A percentile compares a stretch with the other conserved stretches of the same genome.
Evolutionary conservation across 1,284 basidiomycete genomes (phyloP).

Genomic region (Apiotrichum domesticum): DNA sequence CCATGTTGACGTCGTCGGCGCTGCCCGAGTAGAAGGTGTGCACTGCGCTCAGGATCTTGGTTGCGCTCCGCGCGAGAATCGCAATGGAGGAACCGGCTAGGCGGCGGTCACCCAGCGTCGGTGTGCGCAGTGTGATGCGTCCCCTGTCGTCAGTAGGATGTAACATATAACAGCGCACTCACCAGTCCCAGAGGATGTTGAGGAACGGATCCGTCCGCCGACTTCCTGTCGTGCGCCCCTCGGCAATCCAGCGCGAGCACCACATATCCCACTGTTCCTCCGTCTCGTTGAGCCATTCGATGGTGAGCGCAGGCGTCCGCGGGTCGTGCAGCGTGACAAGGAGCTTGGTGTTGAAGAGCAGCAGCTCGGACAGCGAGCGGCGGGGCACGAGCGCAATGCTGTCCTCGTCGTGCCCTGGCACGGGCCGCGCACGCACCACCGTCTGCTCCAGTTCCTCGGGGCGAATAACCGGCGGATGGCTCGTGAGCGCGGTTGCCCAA

Average conservation of each 20-base stretch:
- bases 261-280: slow-evolving; percentile 16
- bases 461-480: slow-evolving; percentile 8
- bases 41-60: slow-evolving; percentile 8
- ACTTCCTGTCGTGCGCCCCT: slow-evolving; percentile 9
- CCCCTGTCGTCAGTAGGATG: slow-evolving; percentile 7
- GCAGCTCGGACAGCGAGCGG: slow-evolving; percentile 11
- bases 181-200: slow-evolving; percentile 15
- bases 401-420: not conserved
- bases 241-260: slow-evolving; percentile 2
- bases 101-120: slow-evolving; percentile 10
- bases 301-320: slow-evolving; percentile 3
- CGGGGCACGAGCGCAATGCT: slow-evolving; percentile 6
- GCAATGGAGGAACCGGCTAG: slow-evolving; percentile 10
- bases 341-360: slow-evolving; percentile 16
- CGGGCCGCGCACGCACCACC: slow-evolving; percentile 8
- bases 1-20: slow-evolving; percentile 3
- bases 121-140: slow-evolving; percentile 9
- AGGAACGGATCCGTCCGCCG: slow-evolving; percentile 7
- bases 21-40: slow-evolving; percentile 4
- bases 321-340: slow-evolving; percentile 10
- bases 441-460: slow-evolving; percentile 12
- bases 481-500: slow-evolving; percentile 8
- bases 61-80: slow-evolving; percentile 13
- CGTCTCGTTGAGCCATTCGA: slow-evolving; percentile 13
- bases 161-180: not conserved